Percentiles rank a stretch among this genome's conserved stretches.
Conservation (phyloP, 805 yeast species). For the Sugiyamaella boreocaroliniensis region DNA sequence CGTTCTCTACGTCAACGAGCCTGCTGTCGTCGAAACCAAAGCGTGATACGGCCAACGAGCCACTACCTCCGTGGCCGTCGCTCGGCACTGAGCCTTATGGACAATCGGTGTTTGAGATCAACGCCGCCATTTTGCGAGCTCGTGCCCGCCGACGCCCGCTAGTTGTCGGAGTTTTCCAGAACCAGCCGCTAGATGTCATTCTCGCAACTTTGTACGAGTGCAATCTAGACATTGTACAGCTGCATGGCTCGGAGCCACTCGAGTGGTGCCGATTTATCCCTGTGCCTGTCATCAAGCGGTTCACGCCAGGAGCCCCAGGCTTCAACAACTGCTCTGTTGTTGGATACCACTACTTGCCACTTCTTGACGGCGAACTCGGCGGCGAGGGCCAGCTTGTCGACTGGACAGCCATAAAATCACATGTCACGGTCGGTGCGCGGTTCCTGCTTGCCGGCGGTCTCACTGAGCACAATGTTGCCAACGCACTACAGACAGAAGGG, state of each 20-base stretch:
- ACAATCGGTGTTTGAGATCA: conserved; percentile 15
- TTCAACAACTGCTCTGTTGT: conserved; percentile 30
- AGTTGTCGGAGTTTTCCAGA: conserved; percentile 84
- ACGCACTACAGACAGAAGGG: conserved; percentile 48
- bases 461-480: conserved; percentile 60
- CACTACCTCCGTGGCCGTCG: conserved; percentile 8
- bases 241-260: conserved; percentile 72
- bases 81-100: neutral
- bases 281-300: conserved; percentile 68
- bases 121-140: conserved; percentile 10
- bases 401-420: conserved; percentile 53
- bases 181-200: conserved; percentile 67
- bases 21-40: neutral
- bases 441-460: conserved; percentile 88
- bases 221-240: conserved; percentile 69
- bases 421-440: conserved; percentile 30
- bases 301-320: conserved; percentile 46
- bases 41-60: neutral
- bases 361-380: conserved; percentile 83
- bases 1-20: neutral
- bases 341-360: conserved; percentile 45
- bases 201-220: conserved; percentile 35
- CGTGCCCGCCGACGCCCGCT: conserved; percentile 46
- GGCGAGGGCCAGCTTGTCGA: conserved; percentile 82
- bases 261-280: conserved; percentile 36